Conservation (phyloP, 345 rosid species). For the Salix udensis region DNA sequence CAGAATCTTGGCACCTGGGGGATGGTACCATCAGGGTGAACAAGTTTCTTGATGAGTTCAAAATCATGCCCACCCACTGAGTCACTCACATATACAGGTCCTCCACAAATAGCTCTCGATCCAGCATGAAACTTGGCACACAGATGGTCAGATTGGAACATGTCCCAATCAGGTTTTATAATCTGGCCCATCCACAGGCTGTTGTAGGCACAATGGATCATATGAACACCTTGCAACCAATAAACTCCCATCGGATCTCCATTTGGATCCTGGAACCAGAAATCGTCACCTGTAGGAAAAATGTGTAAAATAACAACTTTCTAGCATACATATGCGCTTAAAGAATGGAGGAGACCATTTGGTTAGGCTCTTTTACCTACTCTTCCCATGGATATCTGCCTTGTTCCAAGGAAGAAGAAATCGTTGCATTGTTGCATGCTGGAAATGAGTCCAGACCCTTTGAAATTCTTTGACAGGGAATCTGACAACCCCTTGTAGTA, state of each 20-base stretch:
- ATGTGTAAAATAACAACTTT: background rate
- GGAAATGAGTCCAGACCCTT: constrained; percentile 62
- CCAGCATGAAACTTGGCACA: constrained; percentile 89
- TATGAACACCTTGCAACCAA: constrained; percentile 89
- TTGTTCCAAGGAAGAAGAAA: constrained; percentile 81
- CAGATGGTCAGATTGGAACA: constrained; percentile 88
- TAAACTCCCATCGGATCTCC: constrained; percentile 87
- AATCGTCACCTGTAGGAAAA: constrained; percentile 65
- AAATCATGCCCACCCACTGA: constrained; percentile 68
- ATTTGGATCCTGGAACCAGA: constrained; percentile 90
- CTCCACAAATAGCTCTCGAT: constrained; percentile 84
- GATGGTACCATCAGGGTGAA: constrained; percentile 70
- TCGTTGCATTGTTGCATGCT: constrained; percentile 97
- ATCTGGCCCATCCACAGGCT: constrained; percentile 93
- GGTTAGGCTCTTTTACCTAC: constrained; percentile 41
- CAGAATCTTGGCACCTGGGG: constrained; percentile 75
- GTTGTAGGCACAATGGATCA: constrained; percentile 90
- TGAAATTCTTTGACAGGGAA: constrained; percentile 72
- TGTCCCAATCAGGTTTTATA: constrained; percentile 94
- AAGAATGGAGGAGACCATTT: background rate
- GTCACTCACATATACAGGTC: constrained; percentile 80
- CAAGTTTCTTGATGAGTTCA: constrained; percentile 64
- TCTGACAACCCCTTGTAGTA: constrained; percentile 59
- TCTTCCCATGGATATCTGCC: constrained; percentile 79
- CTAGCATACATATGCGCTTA: background rate